Base-by-base conservation (phyloP, 1,139 yeast species). In the Wickerhamiella infanticola region DNA sequence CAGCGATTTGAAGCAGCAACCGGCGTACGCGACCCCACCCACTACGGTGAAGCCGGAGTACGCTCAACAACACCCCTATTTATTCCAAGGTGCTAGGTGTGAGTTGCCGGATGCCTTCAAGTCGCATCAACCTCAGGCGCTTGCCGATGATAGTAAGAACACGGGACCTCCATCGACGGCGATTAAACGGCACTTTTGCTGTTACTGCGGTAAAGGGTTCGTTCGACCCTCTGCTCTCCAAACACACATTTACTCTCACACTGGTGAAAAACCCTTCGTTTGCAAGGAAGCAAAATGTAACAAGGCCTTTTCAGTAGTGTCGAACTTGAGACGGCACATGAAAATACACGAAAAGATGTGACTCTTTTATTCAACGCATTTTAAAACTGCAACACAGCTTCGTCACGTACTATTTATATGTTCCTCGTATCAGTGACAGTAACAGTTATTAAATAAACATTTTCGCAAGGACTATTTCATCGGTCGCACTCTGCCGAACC, bases 161-260 rank as follows among this genome's bases (percentile, higher is more conserved):
- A 29, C 9, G 9, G 7, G 9, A 1, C 7, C 9, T 29, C 11
- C 33, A 7, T 7, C 9, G 9, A 11, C 33, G 11, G 9, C 33
- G 11, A 29, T 54, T 37, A 58, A 57, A 53, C 58, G 58, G 53
- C 67, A 64, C 53, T 60, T 72, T 43, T 84, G 95, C 60, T 64
- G 70, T 29, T 69, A 76, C n/a, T 85, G 95, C 62, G 72, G 75
- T 45, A 83, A 83, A 60, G 76, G 75, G 43, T 84, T 85, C 65
- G 79, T 81, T 45, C 69, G 95, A 49, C 94, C 95, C 2, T 77
- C 85, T 8, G 80, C 90, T 2, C 67, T 84, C 48, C 81, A 77
- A 55, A 83, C 90, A 3, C 95, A 85, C 63, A 71, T 75, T 63
- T 79, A 81, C 59, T 78, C 85, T 3, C 95, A 85, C 59, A 83